Evolutionary conservation across 306 rosid genomes (phyloP), one percentile per base, ranked within the genome.

Genomic region (Acacia crassicarpa): DNA sequence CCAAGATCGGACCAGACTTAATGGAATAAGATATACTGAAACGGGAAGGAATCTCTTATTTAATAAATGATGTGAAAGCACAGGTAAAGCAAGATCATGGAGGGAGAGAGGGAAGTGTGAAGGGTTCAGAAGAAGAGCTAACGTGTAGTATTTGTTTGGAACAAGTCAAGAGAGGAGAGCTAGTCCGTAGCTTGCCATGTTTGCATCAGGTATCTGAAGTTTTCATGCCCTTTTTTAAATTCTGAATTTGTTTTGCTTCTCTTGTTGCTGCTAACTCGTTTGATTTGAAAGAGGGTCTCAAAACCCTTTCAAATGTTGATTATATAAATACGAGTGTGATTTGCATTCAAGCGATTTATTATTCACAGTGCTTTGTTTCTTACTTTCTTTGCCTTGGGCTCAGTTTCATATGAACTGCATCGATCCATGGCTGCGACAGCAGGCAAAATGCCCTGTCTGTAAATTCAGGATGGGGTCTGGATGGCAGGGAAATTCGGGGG

Each of bases 391-490:
- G 9, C 17, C 53, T 61, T 62, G 23, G 23, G 43, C 51, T 54
- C 88, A 90, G 97, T 90, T 90, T 83, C 97, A 90, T 83, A 86
- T 85, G n/a, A 92, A 71, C 76, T 92, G 97, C 91, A 90, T 92
- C 15, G 92, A 88, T 78, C 92, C 90, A 19, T 92, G 97, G 97
- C 92, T 92, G 5, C 89, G 88, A 27, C 92, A 87, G 77, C 88
- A 85, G 81, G 92, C 89, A 77, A 90, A 90, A 56, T 92, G 97
- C 86, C 94, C 97, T 0, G 87, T 92, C 40, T 92, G 97, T 84
- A 92, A 90, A 84, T 90, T 85, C 45, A 89, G 81, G 66, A 85
- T 86, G 33, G 84, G 86, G n/a, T 83, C 81, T 2, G 86, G 79
- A 76, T 78, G 89, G 87, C 90, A 25, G 69, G 84, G 84, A 74